Percentiles rank a stretch among this genome's conserved stretches.
These are phyloP conservation scores for Santalum album DNA, from an alignment of 164 flowering plant genomes.

Conservation along the genomic window DNA sequence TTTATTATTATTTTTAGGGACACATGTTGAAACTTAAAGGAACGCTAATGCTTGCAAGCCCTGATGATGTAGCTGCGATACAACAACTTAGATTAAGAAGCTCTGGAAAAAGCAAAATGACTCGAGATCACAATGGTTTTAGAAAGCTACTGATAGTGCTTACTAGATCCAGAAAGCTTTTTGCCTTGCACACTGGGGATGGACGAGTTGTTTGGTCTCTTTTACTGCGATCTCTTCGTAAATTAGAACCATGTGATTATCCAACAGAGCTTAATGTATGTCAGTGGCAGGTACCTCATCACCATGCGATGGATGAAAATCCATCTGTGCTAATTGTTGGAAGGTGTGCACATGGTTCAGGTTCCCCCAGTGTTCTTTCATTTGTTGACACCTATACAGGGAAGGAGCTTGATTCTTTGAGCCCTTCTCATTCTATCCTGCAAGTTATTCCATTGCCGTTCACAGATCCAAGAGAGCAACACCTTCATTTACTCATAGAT, in stretches of 20 bases:
- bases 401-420: conserved; percentile 42
- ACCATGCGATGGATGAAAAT: conserved; percentile 87
- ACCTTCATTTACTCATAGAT: conserved; percentile 79
- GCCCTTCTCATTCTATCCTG: conserved; percentile 47
- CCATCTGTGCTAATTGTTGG: conserved; percentile 92
- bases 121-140: conserved; percentile 93
- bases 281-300: conserved; percentile 95
- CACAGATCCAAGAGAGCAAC: conserved; percentile 82
- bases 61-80: conserved; percentile 79
- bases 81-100: conserved; percentile 79
- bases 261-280: conserved; percentile 59
- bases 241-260: conserved; percentile 48
- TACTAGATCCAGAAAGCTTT: conserved; percentile 77
- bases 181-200: conserved; percentile 91
- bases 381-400: conserved; percentile 88
- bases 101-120: conserved; percentile 88
- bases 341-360: conserved; percentile 47
- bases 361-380: conserved; percentile 64
- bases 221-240: conserved; percentile 47
- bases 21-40: conserved; percentile 91
- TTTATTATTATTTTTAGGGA: conserved; percentile 44
- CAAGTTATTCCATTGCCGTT: conserved; percentile 74
- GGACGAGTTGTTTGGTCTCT: conserved; percentile 90
- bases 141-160: conserved; percentile 86
- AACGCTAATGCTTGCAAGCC: conserved; percentile 86